These are phyloP conservation scores for Leccinum disarticulatum DNA, from an alignment of 768 basidiomycete species.

Conservation along the genomic window DNA sequence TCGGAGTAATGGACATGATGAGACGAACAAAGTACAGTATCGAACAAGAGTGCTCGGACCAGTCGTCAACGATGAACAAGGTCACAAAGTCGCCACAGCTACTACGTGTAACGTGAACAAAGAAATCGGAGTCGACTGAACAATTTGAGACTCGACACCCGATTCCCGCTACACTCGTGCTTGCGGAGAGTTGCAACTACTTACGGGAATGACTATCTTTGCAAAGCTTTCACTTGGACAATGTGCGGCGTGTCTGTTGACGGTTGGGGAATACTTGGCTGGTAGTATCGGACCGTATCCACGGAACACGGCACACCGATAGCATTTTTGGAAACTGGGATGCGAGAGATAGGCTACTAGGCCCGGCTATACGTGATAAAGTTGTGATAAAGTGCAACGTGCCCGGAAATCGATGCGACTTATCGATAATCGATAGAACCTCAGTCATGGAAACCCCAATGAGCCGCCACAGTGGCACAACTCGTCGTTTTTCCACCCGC, in stretches of 20 bases:
- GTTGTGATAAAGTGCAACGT: neutral
- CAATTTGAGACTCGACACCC: neutral
- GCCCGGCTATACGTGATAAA: neutral
- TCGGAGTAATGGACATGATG: neutral
- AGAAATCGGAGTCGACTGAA: neutral
- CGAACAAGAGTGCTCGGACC: neutral
- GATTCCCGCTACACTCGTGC: no score
- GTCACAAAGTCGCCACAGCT: neutral
- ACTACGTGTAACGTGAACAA: neutral
- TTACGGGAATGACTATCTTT: no score
- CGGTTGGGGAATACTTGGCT: neutral
- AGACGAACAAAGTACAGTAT: neutral
- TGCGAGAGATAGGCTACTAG: neutral
- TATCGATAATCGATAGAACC: neutral
- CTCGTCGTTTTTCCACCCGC: slow-evolving; percentile 5
- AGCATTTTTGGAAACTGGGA: slow-evolving; percentile 1
- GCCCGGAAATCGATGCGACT: neutral
- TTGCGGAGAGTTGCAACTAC: no score
- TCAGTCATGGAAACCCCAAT: neutral
- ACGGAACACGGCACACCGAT: neutral
- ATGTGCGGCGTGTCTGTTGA: neutral
- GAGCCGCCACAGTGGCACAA: neutral
- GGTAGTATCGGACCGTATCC: neutral
- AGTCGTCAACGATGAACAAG: neutral
- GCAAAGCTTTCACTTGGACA: neutral